Percentiles rank a stretch among this genome's conserved stretches.
phyloP scores from a whole-genome alignment of 768 basidiomycete species.

The Panaeolus papilionaceus region DNA sequence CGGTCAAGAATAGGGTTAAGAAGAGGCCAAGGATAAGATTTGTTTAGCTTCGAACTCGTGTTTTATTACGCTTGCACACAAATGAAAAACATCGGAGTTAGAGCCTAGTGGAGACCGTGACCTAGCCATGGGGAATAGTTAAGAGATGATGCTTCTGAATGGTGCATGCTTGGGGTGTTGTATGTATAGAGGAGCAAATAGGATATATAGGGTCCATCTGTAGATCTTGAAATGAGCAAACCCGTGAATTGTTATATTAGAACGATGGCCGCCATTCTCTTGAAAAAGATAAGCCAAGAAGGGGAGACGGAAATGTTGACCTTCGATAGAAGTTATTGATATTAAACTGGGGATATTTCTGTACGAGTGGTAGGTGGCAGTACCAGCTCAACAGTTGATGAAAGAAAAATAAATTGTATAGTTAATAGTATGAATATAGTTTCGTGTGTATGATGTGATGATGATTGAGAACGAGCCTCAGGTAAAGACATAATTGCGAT shows the following conservation, averaged over 20 bases:
- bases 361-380: background rate
- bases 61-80: background rate
- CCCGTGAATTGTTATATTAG: too few relatives aligned
- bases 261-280: background rate
- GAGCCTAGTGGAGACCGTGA: background rate
- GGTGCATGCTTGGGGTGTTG: background rate
- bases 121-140: background rate
- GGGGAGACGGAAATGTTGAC: background rate
- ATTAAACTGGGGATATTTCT: background rate
- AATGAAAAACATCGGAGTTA: constrained; percentile 1
- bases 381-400: background rate
- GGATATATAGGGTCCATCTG: background rate
- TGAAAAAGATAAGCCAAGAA: background rate
- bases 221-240: background rate
- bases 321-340: background rate
- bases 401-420: too few relatives aligned
- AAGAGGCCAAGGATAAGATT: background rate
- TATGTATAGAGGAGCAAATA: background rate
- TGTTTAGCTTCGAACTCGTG: background rate
- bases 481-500: too few relatives aligned
- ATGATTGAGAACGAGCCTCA: too few relatives aligned
- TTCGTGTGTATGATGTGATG: too few relatives aligned
- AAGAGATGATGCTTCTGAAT: background rate
- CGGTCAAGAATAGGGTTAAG: background rate
- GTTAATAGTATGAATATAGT: too few relatives aligned